Percentiles rank a stretch among this genome's conserved stretches.
Conservation (phyloP, 1,284 basidiomycete species). For the Melampsora occidentalis region DNA sequence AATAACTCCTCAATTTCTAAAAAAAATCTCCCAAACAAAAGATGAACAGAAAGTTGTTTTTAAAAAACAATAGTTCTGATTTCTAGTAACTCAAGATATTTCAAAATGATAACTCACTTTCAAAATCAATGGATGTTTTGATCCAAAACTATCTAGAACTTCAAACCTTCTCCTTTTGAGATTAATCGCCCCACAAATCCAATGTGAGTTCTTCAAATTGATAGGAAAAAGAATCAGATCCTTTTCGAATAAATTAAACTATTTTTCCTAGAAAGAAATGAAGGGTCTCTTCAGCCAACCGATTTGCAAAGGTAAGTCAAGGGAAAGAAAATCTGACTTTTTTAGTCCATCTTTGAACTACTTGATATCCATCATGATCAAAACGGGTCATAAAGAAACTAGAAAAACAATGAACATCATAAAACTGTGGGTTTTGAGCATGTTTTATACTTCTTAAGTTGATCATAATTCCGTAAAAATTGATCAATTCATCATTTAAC, state of each 20-base stretch:
- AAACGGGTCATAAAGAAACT: conserved; percentile 52
- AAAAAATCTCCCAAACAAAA: not conserved
- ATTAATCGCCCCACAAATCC: conserved; percentile 53
- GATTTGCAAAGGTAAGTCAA: not conserved
- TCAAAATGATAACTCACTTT: conserved; percentile 11
- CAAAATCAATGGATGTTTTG: conserved; percentile 45
- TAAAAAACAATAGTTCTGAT: not conserved
- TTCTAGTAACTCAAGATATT: too few species aligned
- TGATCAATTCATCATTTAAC: conserved; percentile 54
- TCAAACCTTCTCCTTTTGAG: conserved; percentile 52
- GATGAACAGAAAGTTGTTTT: not conserved
- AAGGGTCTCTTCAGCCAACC: not conserved
- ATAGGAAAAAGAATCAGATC: conserved; percentile 52
- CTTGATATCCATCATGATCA: conserved; percentile 48
- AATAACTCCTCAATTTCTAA: conserved; percentile 49
- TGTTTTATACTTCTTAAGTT: conserved; percentile 25
- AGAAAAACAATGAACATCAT: conserved; percentile 51
- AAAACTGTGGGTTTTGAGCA: conserved; percentile 35
- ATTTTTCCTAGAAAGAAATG: not conserved
- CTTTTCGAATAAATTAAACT: conserved; percentile 52
- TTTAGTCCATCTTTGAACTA: conserved; percentile 52
- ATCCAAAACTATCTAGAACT: conserved; percentile 53
- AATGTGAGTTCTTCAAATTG: conserved; percentile 52
- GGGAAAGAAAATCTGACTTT: conserved; percentile 44
- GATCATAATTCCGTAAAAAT: conserved; percentile 52